Base-by-base conservation (phyloP, 1,284 basidiomycete species). In the Stygiomarasmius scandens region DNA sequence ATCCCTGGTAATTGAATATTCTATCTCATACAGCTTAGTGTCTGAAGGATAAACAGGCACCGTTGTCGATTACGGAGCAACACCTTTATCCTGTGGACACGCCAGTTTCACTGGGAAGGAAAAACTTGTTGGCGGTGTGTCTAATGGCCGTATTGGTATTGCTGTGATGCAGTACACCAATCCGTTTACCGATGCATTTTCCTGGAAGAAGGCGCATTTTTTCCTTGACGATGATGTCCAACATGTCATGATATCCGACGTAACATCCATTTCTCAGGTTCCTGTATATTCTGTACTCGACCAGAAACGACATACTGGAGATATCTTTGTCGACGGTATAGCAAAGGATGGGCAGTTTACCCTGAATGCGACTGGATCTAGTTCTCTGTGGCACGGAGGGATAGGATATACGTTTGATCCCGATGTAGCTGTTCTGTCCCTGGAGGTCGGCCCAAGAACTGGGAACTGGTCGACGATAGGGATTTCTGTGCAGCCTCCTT, bases 181-280 rank as follows among this genome's bases (percentile, higher is more conserved):
- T 64, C 86, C 87, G 1, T 57, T 72, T 45, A 86, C 85, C 3
- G 66, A 72, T n/a, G 67, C 77, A 3, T 67, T 90, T 46, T 70
- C 72, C 56, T 91, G 82, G 78, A 84, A 85, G 64, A 90, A 90
- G 69, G 79, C 82, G 0, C 88, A 84, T 83, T 88, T 89, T 73
- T 89, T 87, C 80, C 77, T 91, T 58, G 78, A 84, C 51, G 73
- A 81, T 61, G 81, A 85, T 64, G 74, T 85, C 38, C 80, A 86
- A 65, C 79, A 82, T 62, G 82, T 90, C 62, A 84, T 85, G 77
- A 69, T 88, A 36, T 75, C 83, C 19, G 71, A 71, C 49, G 70
- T 87, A 55, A 69, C 71, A 23, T 83, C 82, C 9, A 69, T 69
- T 12, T 76, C 75, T 54, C 65, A 61, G 51, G 73, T 77, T 5